These are phyloP conservation scores for Thinopyrum elongatum DNA, from an alignment of 176 grass and related monocot genomes.

Conservation along the genomic window DNA sequence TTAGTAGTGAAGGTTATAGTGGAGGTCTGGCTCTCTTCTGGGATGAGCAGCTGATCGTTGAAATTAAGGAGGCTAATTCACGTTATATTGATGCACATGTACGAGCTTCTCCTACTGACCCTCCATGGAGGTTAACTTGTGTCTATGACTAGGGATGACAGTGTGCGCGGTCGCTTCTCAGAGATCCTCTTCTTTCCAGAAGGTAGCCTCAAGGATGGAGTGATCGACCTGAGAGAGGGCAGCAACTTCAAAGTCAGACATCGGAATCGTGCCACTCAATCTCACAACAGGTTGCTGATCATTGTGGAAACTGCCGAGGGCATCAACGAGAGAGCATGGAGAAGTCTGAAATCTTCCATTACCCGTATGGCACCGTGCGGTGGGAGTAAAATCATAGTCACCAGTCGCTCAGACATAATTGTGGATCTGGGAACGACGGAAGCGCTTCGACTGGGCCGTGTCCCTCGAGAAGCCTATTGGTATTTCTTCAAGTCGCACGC, in stretches of 20 bases:
- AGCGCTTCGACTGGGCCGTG: background rate
- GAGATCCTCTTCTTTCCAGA: background rate
- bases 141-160: background rate
- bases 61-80: background rate
- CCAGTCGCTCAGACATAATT: background rate
- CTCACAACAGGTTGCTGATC: background rate
- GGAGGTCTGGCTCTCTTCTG: background rate
- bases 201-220: background rate
- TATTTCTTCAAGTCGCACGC: background rate
- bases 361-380: background rate
- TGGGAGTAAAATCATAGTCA: background rate
- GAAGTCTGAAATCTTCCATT: background rate
- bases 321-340: background rate
- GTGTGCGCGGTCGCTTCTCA: background rate
- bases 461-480: background rate
- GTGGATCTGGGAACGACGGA: background rate
- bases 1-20: background rate
- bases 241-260: background rate
- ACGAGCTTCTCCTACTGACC: background rate
- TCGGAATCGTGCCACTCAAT: background rate
- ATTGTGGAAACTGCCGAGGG: background rate
- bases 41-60: background rate
- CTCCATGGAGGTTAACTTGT: background rate
- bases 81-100: background rate
- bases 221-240: background rate